A percentile compares a stretch with the other conserved stretches of the same genome.
phyloP scores from a whole-genome alignment of 495 filamentous ascomycete genomes.

The Endocarpon pusillum region DNA sequence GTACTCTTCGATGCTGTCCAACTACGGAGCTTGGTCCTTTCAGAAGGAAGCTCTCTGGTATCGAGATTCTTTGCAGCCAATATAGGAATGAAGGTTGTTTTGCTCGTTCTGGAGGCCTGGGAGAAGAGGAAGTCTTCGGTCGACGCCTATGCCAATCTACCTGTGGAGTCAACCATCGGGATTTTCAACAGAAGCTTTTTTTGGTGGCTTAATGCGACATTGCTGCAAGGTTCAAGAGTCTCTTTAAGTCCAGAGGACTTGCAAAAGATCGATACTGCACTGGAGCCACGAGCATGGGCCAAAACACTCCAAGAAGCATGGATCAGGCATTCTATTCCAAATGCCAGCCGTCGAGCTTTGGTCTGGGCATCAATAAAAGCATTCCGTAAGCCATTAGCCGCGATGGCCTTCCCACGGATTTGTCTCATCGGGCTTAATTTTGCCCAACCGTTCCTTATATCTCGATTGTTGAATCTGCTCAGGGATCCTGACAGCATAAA shows the following conservation, averaged over 20 bases:
- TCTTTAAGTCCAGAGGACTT: slow-evolving; percentile 25
- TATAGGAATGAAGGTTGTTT: slow-evolving; percentile 14
- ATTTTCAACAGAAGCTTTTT: slow-evolving; percentile 31
- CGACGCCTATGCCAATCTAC: slow-evolving; percentile 25
- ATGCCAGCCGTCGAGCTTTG: neutral
- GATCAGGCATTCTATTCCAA: slow-evolving; percentile 9
- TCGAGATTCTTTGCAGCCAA: slow-evolving; percentile 9
- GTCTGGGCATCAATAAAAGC: slow-evolving; percentile 21
- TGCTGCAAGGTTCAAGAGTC: slow-evolving; percentile 26
- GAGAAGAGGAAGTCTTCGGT: slow-evolving; percentile 32
- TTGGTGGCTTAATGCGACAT: slow-evolving; percentile 36
- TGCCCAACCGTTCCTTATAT: slow-evolving; percentile 44
- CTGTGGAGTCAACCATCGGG: slow-evolving; percentile 35
- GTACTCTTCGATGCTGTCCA: slow-evolving; percentile 13
- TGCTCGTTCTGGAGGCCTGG: slow-evolving; percentile 30
- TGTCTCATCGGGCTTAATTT: slow-evolving; percentile 36
- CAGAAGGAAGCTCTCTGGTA: slow-evolving; percentile 1
- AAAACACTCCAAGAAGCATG: slow-evolving; percentile 20
- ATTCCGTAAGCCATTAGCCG: slow-evolving; percentile 21
- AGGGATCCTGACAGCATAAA: slow-evolving; percentile 19
- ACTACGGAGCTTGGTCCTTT: slow-evolving; percentile 30
- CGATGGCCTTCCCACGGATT: slow-evolving; percentile 30
- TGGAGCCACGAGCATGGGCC: slow-evolving; percentile 19
- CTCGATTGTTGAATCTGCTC: slow-evolving; percentile 31
- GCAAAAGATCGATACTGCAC: slow-evolving; percentile 19